phyloP scores from a whole-genome alignment of 352 stramenopile species.

The Globisporangium radiosum region DNA sequence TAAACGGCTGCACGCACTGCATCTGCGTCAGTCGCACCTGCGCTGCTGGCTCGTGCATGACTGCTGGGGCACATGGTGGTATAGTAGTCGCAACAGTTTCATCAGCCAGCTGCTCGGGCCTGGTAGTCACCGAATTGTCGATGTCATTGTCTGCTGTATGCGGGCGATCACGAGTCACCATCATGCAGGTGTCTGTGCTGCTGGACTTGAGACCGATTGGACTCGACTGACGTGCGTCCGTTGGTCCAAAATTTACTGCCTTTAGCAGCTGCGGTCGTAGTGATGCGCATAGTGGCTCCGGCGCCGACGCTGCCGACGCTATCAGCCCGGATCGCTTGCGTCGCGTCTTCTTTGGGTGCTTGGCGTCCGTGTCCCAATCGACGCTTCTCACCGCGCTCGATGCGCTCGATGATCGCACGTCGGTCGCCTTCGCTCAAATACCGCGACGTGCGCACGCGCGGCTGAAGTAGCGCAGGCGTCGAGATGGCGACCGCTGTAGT shows the following conservation, averaged over 20 bases:
- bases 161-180: too few relatives aligned
- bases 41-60: too few relatives aligned
- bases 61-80: too few relatives aligned
- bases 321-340: not conserved
- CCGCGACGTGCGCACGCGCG: constrained; percentile 32
- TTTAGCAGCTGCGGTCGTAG: not conserved
- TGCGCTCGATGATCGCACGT: constrained; percentile 34
- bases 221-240: too few relatives aligned
- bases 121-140: too few relatives aligned
- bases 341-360: constrained; percentile 16
- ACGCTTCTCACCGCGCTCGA: constrained; percentile 38
- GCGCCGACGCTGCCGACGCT: too few relatives aligned
- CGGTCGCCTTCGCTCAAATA: constrained; percentile 40
- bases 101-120: too few relatives aligned
- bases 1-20: constrained; percentile 12
- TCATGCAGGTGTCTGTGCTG: too few relatives aligned
- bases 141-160: too few relatives aligned
- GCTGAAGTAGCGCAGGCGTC: constrained; percentile 2
- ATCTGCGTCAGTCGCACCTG: not conserved
- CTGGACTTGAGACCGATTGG: too few relatives aligned
- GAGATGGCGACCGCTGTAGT: not conserved
- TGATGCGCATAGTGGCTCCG: not conserved
- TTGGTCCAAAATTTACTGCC: too few relatives aligned
- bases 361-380: constrained; percentile 17
- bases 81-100: too few relatives aligned